Conservation (phyloP, 495 filamentous ascomycete genomes). For the Amniculicola lignicola region DNA sequence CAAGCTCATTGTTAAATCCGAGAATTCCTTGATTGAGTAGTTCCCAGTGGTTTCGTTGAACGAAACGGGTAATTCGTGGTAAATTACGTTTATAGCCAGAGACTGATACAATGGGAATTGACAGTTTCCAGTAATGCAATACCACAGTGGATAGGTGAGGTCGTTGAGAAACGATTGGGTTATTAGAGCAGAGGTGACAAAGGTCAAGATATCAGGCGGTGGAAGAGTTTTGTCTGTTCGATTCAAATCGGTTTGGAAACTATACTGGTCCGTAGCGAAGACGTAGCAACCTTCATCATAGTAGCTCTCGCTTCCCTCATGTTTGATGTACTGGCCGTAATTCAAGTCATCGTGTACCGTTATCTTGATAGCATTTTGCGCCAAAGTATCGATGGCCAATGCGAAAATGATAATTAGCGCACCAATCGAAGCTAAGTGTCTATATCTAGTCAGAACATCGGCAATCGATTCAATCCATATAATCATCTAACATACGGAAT, state of each 20-base stretch:
- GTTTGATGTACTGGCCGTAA: too few relatives aligned
- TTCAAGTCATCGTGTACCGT: too few relatives aligned
- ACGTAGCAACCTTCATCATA: neutral
- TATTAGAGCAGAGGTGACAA: neutral
- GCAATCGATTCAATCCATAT: neutral
- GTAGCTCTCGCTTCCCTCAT: too few relatives aligned
- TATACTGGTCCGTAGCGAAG: neutral
- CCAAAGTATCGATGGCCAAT: neutral
- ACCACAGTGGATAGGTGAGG: neutral
- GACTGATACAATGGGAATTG: neutral
- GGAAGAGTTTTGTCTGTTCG: neutral
- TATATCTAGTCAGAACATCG: neutral
- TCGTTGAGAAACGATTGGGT: neutral
- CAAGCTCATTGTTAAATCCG: too few relatives aligned
- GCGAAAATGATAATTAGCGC: neutral
- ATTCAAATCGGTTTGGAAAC: neutral
- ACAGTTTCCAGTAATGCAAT: neutral
- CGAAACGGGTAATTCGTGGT: too few relatives aligned
- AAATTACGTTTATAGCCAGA: neutral
- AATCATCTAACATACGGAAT: neutral
- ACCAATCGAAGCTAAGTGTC: conserved; percentile 1
- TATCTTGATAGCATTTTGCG: neutral
- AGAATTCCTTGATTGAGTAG: too few relatives aligned
- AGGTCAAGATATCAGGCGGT: neutral
- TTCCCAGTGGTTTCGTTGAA: too few relatives aligned